Conservation (phyloP, 2,329 filamentous ascomycete species). For the Trichoderma koningiopsis region DNA sequence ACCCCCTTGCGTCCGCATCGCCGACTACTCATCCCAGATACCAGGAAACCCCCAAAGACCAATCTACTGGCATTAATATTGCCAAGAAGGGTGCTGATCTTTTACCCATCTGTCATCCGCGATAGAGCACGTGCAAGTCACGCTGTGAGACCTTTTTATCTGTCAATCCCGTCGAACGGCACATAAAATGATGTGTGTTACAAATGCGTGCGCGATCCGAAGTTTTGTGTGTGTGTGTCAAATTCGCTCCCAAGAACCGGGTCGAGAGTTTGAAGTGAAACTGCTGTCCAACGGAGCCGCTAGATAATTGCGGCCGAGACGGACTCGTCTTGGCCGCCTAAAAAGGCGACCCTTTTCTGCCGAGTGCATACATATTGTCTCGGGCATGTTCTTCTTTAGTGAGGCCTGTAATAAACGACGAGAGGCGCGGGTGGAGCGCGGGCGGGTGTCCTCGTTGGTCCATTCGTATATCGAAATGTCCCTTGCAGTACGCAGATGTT, state of each 20-base stretch:
- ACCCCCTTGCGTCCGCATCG: conserved; percentile 13
- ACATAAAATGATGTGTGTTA: background rate
- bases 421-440: conserved; percentile 7
- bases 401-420: background rate
- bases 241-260: background rate
- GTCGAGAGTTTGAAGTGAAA: background rate
- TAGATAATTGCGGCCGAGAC: conserved; percentile 8
- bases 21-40: background rate
- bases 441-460: conserved; percentile 3
- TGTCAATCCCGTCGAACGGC: background rate
- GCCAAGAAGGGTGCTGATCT: background rate
- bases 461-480: conserved; percentile 14
- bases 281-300: background rate
- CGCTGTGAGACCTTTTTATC: background rate
- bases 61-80: background rate
- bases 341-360: background rate
- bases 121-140: background rate
- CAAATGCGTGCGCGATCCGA: background rate
- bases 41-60: background rate
- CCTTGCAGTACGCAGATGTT: conserved; percentile 7
- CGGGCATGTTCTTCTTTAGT: background rate
- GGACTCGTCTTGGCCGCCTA: background rate
- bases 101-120: background rate
- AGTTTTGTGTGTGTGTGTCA: background rate
- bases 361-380: background rate